Base-by-base conservation (phyloP, 1,284 basidiomycete genomes). In the Sporisorium exsertum region DNA sequence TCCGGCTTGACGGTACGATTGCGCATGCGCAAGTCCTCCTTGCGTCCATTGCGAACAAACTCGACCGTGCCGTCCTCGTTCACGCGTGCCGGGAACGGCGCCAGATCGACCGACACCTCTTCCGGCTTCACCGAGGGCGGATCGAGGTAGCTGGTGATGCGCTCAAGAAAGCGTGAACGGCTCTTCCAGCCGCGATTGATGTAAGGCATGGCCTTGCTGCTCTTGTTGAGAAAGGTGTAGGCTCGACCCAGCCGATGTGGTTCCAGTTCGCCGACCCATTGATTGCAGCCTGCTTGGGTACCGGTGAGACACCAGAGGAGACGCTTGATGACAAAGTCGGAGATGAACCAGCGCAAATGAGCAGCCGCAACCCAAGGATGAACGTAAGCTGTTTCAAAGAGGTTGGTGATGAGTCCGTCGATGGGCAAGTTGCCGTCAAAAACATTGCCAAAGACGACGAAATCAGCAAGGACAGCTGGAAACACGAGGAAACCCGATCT, bases 401-500 rank as follows among this genome's bases (percentile, higher is more conserved):
- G 84, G 78, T 89, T 90, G 18, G 89, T 90, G 74, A 90, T 90
- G 26, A 90, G 85, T 7, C 88, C 88, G 74, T 91, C 90, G 67
- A 91, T 91, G 0, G 90, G 90, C 9, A 91, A 79, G 26, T 87
- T 84, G 7, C 87, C 87, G 64, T 88, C 86, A 70, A 88, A 88
- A 7, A 85, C 87, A 15, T 83, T 72, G 8, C 90, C 90, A 55
- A 91, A 86, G 16, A 91, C 84, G 49, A 88, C 86, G 67, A 91
- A 91, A 78, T 91, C 89, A 79, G 91, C 90, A 65, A 91, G 82
- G 2, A 89, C 89, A 66, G 91, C 91, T 0, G 90, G 90, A 80
- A 91, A 90, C 0, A 88, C 89, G 16, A 91, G 84, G 81, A 84
- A 86, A 35, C 88, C 88, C 13, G 87, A 86, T 50, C 90, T 85